phyloP scores from a whole-genome alignment of 2,329 filamentous ascomycete genomes.

The Penicillium sp. region DNA sequence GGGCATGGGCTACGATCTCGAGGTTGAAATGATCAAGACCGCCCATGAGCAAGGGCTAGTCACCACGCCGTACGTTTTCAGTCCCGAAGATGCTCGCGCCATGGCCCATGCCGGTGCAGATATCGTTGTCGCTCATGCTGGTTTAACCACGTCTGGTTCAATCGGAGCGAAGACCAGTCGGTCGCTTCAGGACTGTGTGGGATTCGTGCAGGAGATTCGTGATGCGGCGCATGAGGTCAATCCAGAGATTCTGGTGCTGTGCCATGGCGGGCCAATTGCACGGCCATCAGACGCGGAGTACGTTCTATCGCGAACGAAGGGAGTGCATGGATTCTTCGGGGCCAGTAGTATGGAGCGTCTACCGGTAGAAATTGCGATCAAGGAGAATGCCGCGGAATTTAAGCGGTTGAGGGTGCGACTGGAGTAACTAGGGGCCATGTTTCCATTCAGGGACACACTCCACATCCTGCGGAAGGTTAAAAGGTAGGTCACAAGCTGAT shows the following conservation, averaged over 20 bases:
- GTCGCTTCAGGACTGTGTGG: conserved; percentile 65
- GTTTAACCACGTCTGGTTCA: conserved; percentile 63
- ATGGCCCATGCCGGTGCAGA: conserved; percentile 69
- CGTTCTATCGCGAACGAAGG: conserved; percentile 60
- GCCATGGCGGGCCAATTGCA: conserved; percentile 70
- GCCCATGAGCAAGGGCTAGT: conserved; percentile 63
- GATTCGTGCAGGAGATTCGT: conserved; percentile 62
- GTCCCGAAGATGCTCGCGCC: conserved; percentile 58
- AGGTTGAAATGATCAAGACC: conserved; percentile 66
- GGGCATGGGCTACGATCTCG: conserved; percentile 67
- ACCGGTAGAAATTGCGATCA: conserved; percentile 68
- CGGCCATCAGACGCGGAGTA: conserved; percentile 64
- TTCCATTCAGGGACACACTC: not conserved
- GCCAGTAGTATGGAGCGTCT: conserved; percentile 69
- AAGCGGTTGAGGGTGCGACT: conserved; percentile 43
- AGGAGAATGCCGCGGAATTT: conserved; percentile 57
- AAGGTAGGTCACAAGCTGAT: not conserved
- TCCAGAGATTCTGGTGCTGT: conserved; percentile 65
- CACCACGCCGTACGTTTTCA: conserved; percentile 72
- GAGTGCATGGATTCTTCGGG: conserved; percentile 71
- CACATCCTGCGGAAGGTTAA: not conserved
- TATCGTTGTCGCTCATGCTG: conserved; percentile 69
- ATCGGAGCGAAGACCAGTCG: conserved; percentile 66
- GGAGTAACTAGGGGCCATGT: not conserved
- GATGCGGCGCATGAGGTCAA: conserved; percentile 61